Evolutionary conservation across 768 basidiomycete genomes (phyloP).

Genomic region (Zangia roseola): DNA sequence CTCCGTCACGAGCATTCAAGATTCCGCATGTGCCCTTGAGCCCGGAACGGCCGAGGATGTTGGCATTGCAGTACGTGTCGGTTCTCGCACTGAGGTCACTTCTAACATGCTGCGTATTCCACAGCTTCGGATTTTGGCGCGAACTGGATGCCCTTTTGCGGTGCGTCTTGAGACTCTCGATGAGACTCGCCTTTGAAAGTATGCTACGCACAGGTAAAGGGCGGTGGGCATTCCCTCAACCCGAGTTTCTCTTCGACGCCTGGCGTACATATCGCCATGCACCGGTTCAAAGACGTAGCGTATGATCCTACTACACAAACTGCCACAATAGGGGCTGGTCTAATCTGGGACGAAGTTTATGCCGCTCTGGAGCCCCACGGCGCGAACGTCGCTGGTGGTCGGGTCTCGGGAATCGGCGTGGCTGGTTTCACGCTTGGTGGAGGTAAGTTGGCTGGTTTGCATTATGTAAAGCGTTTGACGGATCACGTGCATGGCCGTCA

Average conservation of each 20-base stretch:
- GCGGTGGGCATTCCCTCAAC: slow-evolving; percentile 59
- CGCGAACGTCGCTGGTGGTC: slow-evolving; percentile 58
- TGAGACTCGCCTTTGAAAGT: background rate
- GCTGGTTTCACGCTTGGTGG: slow-evolving; percentile 60
- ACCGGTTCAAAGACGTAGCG: slow-evolving; percentile 42
- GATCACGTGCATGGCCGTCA: slow-evolving; percentile 5
- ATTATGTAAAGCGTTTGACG: background rate
- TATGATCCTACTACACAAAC: slow-evolving; percentile 43
- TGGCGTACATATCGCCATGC: slow-evolving; percentile 60
- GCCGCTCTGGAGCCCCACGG: slow-evolving; percentile 45
- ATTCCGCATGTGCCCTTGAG: slow-evolving; percentile 53
- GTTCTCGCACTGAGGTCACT: background rate
- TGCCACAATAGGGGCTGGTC: slow-evolving; percentile 37
- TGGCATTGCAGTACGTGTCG: slow-evolving; percentile 41
- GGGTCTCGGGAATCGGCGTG: slow-evolving; percentile 58
- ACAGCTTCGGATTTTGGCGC: slow-evolving; percentile 49
- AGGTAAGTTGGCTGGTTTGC: slow-evolving; percentile 32
- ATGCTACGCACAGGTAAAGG: slow-evolving; percentile 46
- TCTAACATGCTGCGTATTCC: background rate
- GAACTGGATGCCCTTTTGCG: slow-evolving; percentile 50
- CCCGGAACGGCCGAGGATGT: slow-evolving; percentile 58
- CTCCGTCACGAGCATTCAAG: slow-evolving; percentile 46
- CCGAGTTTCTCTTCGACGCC: slow-evolving; percentile 58
- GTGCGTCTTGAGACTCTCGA: slow-evolving; percentile 31
- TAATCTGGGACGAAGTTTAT: slow-evolving; percentile 72